These are phyloP conservation scores for Cajanus cajan DNA, from an alignment of 306 rosid species.

Conservation along the genomic window DNA sequence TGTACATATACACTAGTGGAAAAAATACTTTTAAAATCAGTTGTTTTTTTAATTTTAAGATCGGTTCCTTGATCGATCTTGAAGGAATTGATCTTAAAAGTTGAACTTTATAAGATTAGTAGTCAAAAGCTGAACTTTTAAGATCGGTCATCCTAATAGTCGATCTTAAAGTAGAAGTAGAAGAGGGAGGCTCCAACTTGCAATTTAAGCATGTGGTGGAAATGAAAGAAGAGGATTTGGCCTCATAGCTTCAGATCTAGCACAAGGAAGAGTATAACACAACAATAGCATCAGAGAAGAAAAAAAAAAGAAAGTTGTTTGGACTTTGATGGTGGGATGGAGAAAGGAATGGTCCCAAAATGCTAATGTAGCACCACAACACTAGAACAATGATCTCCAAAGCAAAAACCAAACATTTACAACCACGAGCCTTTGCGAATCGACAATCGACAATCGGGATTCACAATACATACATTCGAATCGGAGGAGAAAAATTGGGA, in stretches of 20 bases:
- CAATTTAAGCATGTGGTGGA: not conserved
- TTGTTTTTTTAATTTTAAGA: too few species aligned
- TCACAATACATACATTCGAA: too few species aligned
- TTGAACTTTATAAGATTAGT: too few species aligned
- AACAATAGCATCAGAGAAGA: not conserved
- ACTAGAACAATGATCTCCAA: conserved; percentile 7
- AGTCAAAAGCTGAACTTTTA: too few species aligned
- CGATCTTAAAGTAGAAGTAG: not conserved
- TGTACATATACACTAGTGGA: too few species aligned
- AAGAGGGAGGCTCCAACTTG: not conserved
- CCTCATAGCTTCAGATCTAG: conserved; percentile 32
- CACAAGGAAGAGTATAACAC: not conserved
- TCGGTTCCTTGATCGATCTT: too few species aligned
- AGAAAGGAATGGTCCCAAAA: not conserved
- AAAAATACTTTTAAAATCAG: too few species aligned
- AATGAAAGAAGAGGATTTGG: not conserved
- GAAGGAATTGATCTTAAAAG: too few species aligned
- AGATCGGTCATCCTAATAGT: too few species aligned
- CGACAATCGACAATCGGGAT: too few species aligned
- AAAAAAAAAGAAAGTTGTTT: not conserved
- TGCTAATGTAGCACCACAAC: not conserved
- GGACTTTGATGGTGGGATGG: not conserved
- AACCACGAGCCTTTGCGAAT: too few species aligned
- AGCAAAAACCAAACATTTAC: not conserved
- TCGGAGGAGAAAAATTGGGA: too few species aligned